These are phyloP conservation scores for Podosphaera fusca DNA, from an alignment of 2,329 filamentous ascomycete species.

Conservation along the genomic window DNA sequence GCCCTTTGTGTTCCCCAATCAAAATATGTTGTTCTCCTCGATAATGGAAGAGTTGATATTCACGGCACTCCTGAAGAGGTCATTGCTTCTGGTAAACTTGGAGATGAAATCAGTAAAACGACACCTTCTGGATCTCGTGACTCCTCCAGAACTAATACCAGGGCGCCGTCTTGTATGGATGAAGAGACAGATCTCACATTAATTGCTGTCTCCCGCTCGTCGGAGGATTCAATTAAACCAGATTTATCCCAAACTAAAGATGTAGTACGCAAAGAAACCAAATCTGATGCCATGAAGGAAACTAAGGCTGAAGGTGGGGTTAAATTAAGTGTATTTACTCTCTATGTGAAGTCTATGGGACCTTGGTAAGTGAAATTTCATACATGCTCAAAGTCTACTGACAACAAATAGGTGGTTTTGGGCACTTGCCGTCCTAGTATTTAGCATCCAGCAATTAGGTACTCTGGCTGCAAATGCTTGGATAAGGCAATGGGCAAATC, in stretches of 20 bases:
- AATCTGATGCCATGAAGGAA: conserved; percentile 39
- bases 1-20: conserved; percentile 65
- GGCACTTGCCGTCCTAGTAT: conserved; percentile 51
- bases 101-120: conserved; percentile 64
- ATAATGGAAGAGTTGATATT: conserved; percentile 58
- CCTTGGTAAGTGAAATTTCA: conserved; percentile 30
- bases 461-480: conserved; percentile 78
- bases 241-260: neutral
- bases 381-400: conserved; percentile 2
- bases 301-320: conserved; percentile 68
- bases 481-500: conserved; percentile 89
- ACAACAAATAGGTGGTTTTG: conserved; percentile 45
- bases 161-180: conserved; percentile 52
- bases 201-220: neutral
- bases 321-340: conserved; percentile 62
- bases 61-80: conserved; percentile 62
- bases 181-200: conserved; percentile 26
- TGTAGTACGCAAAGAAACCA: conserved; percentile 10
- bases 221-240: no score
- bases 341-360: conserved; percentile 86
- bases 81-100: conserved; percentile 68
- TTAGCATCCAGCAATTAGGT: conserved; percentile 61
- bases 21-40: conserved; percentile 60
- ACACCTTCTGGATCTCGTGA: conserved; percentile 38
- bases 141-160: conserved; percentile 53